Percentiles rank a stretch among this genome's conserved stretches.
Evolutionary conservation across 768 basidiomycete genomes (phyloP).

Genomic region (Kwoniella bestiolae): DNA sequence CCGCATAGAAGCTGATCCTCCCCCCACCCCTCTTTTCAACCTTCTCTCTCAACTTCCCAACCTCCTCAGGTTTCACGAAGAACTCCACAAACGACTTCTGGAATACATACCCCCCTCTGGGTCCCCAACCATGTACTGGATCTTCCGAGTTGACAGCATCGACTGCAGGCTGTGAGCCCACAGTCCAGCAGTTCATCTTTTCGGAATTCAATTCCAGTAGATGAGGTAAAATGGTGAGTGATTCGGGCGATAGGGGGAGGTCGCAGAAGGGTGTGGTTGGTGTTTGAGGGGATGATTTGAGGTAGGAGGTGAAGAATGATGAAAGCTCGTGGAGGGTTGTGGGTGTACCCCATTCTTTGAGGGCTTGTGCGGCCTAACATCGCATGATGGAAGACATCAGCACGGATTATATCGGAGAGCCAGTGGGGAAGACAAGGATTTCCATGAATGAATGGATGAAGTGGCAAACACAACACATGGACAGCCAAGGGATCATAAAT

Average conservation of each 20-base stretch:
- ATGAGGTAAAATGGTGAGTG: slow-evolving; percentile 74
- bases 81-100: slow-evolving; percentile 99
- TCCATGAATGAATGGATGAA: no score
- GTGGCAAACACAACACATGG: no score
- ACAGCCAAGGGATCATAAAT: no score
- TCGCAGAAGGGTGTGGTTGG: slow-evolving; percentile 86
- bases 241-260: slow-evolving; percentile 78
- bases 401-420: no score
- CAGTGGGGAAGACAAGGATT: no score
- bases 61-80: slow-evolving; percentile 65
- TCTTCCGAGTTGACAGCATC: slow-evolving; percentile 78
- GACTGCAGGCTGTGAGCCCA: slow-evolving; percentile 93
- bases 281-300: slow-evolving; percentile 70
- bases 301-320: slow-evolving; percentile 75
- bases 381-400: no score
- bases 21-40: slow-evolving; percentile 57
- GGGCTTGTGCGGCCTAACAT: slow-evolving; percentile 70
- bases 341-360: slow-evolving; percentile 78
- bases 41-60: slow-evolving; percentile 63
- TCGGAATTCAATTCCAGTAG: slow-evolving; percentile 72
- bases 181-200: slow-evolving; percentile 84
- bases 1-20: slow-evolving; percentile 83
- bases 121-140: slow-evolving; percentile 88
- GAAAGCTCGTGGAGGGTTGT: slow-evolving; percentile 71
- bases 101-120: slow-evolving; percentile 87